Conservation (phyloP, 441 rosid species). For the Euphorbia corollata region DNA sequence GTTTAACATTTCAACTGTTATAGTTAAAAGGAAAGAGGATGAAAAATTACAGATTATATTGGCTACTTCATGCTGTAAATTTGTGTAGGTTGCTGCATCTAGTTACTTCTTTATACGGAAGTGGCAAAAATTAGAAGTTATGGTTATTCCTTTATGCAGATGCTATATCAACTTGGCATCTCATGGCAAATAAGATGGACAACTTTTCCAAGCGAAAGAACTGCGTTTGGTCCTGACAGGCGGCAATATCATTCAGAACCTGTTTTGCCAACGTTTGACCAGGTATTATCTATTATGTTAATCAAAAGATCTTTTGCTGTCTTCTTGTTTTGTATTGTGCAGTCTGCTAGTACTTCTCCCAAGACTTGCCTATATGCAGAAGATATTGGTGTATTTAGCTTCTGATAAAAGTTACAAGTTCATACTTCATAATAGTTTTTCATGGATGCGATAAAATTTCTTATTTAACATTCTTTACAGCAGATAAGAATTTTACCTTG, state of each 20-base stretch:
- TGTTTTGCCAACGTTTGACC: conserved; percentile 51
- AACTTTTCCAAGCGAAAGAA: conserved; percentile 35
- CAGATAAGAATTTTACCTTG: not conserved
- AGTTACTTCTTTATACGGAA: not conserved
- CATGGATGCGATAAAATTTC: not conserved
- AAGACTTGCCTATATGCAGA: not conserved
- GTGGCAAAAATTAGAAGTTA: not conserved
- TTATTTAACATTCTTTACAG: not conserved
- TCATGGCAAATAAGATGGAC: conserved; percentile 90
- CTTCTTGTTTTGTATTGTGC: conserved; percentile 1
- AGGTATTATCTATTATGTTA: conserved; percentile 40
- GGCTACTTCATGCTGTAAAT: not conserved
- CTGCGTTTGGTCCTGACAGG: conserved; percentile 32
- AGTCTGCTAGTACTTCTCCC: not conserved
- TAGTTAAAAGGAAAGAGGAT: not conserved
- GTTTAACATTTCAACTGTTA: not conserved
- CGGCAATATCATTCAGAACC: conserved; percentile 48
- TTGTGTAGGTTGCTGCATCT: not conserved
- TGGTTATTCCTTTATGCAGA: conserved; percentile 36
- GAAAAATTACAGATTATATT: not conserved
- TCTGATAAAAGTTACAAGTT: not conserved
- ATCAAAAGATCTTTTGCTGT: conserved; percentile 3
- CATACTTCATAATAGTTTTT: not conserved
- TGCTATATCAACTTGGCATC: conserved; percentile 80
- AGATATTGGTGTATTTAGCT: not conserved